Evolutionary conservation across 2,329 filamentous ascomycete genomes (phyloP).

Genomic region (Immersiporthe knoxdaviesiana): DNA sequence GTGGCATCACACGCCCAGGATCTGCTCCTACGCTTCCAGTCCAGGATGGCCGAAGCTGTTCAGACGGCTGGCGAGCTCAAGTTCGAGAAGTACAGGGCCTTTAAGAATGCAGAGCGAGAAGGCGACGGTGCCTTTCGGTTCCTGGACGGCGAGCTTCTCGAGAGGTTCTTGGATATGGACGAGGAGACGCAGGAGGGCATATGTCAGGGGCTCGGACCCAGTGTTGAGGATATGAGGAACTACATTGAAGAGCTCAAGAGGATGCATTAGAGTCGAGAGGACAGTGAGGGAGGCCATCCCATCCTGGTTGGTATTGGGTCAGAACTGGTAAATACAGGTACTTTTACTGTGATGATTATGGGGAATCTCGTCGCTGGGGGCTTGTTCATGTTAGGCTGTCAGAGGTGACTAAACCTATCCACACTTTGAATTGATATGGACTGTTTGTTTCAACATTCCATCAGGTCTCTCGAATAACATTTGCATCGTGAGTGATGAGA

Average conservation of each 20-base stretch:
- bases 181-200: slow-evolving; percentile 59
- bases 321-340: neutral
- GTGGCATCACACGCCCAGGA: slow-evolving; percentile 75
- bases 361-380: neutral
- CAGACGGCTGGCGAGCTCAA: slow-evolving; percentile 72
- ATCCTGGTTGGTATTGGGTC: neutral
- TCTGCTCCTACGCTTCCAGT: slow-evolving; percentile 80
- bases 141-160: slow-evolving; percentile 89
- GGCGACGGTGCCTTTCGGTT: slow-evolving; percentile 81
- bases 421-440: neutral
- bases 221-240: slow-evolving; percentile 65
- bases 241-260: slow-evolving; percentile 65
- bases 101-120: slow-evolving; percentile 71
- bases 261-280: slow-evolving; percentile 52
- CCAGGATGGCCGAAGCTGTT: slow-evolving; percentile 67
- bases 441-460: neutral
- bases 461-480: neutral
- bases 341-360: neutral
- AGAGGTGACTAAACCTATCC: neutral
- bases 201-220: slow-evolving; percentile 60
- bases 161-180: slow-evolving; percentile 76
- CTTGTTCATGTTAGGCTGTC: neutral
- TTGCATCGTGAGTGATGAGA: neutral
- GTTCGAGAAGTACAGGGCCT: slow-evolving; percentile 82
- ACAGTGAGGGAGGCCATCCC: neutral